phyloP scores from a whole-genome alignment of 306 rosid genomes.

The Phaseolus lunatus region DNA sequence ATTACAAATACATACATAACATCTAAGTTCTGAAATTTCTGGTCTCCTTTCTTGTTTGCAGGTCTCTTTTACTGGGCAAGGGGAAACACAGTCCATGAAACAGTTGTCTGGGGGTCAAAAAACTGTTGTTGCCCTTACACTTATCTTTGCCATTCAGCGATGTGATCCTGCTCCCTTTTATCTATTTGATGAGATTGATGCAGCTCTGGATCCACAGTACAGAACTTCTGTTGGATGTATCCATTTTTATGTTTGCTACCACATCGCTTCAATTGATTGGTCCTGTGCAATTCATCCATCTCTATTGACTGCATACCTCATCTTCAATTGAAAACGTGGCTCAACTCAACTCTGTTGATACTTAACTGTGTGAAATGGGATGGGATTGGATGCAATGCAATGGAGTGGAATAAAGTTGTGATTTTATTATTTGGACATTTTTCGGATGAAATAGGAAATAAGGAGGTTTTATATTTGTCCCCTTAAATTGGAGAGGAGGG shows the following conservation, averaged over 20 bases:
- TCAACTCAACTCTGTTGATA: not conserved
- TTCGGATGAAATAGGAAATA: not conserved
- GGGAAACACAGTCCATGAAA: constrained; percentile 99
- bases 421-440: not conserved
- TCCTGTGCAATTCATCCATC: constrained; percentile 18
- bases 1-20: not conserved
- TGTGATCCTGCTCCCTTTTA: constrained; percentile 99
- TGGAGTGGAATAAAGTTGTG: not conserved
- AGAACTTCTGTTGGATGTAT: constrained; percentile 99
- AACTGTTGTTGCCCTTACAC: constrained; percentile 98
- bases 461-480: not conserved
- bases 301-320: constrained; percentile 17
- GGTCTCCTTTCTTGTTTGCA: constrained; percentile 48
- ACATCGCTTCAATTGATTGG: constrained; percentile 29
- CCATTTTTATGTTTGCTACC: constrained; percentile 52
- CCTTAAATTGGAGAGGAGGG: not conserved
- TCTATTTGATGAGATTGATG: constrained; percentile 97
- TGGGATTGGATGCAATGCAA: not conserved
- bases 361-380: not conserved
- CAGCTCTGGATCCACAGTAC: constrained; percentile 98
- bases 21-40: constrained; percentile 32
- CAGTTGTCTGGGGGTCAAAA: constrained; percentile 98
- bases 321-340: constrained; percentile 1
- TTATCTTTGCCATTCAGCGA: constrained; percentile 97
- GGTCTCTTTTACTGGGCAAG: constrained; percentile 99